phyloP scores from a whole-genome alignment of 805 yeast genomes.

The Hanseniaspora mollemarum region DNA sequence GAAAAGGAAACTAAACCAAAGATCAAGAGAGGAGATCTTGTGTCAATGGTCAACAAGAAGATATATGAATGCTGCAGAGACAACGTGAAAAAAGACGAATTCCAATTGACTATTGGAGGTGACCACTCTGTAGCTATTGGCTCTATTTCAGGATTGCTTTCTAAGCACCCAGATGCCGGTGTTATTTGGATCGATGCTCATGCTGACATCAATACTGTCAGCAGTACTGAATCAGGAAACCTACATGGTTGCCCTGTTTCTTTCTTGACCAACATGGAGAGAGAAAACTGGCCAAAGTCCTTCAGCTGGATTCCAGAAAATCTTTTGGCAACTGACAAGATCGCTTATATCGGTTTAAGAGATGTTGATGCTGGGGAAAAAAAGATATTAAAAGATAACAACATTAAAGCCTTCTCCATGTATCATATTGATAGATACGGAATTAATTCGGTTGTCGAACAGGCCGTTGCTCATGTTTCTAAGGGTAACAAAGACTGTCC shows the following conservation, averaged over 20 bases:
- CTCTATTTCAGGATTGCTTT: conserved; percentile 74
- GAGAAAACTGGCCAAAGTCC: conserved; percentile 54
- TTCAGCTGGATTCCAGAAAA: conserved; percentile 67
- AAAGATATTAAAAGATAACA: conserved; percentile 53
- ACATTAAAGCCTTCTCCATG: conserved; percentile 84
- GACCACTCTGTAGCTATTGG: conserved; percentile 96
- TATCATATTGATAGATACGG: conserved; percentile 92
- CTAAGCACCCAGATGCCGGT: conserved; percentile 74
- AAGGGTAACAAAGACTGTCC: conserved; percentile 37
- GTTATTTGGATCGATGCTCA: conserved; percentile 96
- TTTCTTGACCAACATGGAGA: conserved; percentile 72
- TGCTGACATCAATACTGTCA: conserved; percentile 88
- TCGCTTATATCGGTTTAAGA: conserved; percentile 88
- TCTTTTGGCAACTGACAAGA: conserved; percentile 50
- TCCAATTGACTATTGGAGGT: conserved; percentile 87
- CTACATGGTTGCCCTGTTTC: conserved; percentile 95
- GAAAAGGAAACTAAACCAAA: conserved; percentile 36
- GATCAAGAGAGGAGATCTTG: conserved; percentile 65
- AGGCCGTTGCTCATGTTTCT: conserved; percentile 72
- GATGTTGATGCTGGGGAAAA: conserved; percentile 86
- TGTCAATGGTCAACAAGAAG: conserved; percentile 55
- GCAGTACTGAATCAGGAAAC: conserved; percentile 75
- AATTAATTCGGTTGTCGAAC: conserved; percentile 77
- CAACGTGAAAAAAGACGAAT: conserved; percentile 30
- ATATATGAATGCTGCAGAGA: conserved; percentile 54